Evolutionary conservation across 2,329 filamentous ascomycete species (phyloP).

Genomic region (Akanthomyces uredinophilus): DNA sequence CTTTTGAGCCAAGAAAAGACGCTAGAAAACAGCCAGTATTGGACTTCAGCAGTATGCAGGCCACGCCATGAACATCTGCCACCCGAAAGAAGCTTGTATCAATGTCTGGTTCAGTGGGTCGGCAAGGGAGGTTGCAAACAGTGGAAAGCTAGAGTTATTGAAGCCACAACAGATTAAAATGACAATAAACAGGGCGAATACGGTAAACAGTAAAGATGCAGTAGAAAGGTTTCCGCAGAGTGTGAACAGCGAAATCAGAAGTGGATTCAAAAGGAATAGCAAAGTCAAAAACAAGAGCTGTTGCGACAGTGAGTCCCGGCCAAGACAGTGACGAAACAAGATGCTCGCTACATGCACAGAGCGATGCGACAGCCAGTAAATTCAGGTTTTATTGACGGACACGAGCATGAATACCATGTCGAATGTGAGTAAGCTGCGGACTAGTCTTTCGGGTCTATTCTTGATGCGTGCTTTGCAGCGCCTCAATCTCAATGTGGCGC

Average conservation of each 20-base stretch:
- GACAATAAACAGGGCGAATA: neutral
- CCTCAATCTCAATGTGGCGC: constrained; percentile 2
- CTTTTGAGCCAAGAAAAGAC: too few relatives aligned
- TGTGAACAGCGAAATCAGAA: neutral
- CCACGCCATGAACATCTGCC: neutral
- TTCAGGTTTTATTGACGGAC: neutral
- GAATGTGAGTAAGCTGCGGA: neutral
- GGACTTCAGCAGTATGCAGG: neutral
- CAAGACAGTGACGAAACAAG: neutral
- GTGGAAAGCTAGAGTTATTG: neutral
- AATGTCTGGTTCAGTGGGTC: constrained; percentile 1
- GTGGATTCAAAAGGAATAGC: neutral
- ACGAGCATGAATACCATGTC: neutral
- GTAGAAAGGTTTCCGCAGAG: neutral
- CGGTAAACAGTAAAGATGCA: neutral
- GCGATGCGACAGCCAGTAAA: neutral
- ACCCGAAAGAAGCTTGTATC: neutral
- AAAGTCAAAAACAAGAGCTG: neutral
- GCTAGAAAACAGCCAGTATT: neutral
- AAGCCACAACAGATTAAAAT: neutral
- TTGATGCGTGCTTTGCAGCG: neutral
- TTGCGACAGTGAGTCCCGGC: neutral
- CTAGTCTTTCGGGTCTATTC: neutral
- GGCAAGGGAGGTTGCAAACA: neutral
- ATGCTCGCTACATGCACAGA: neutral